phyloP scores from a whole-genome alignment of 495 filamentous ascomycete genomes.

The Bacidia gigantensis region DNA sequence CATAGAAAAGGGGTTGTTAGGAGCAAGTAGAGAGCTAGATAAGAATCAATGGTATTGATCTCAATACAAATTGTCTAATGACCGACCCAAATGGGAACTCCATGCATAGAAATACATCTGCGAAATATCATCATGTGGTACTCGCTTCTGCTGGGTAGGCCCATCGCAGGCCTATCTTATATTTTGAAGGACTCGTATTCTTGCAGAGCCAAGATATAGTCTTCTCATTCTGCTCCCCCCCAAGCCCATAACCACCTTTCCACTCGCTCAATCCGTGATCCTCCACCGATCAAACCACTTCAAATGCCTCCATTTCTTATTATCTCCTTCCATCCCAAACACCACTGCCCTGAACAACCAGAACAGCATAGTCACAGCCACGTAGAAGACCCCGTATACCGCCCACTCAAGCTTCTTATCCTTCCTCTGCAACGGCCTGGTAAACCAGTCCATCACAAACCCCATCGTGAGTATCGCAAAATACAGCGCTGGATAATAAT shows the following conservation, averaged over 20 bases:
- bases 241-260: too few relatives aligned
- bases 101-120: not conserved
- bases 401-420: conserved; percentile 42
- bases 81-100: not conserved
- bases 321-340: conserved; percentile 83
- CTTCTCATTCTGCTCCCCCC: too few relatives aligned
- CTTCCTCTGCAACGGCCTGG: conserved; percentile 44
- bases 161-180: too few relatives aligned
- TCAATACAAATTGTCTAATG: not conserved
- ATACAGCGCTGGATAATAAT: conserved; percentile 98
- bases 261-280: conserved; percentile 30
- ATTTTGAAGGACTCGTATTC: too few relatives aligned
- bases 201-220: too few relatives aligned
- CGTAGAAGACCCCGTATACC: conserved; percentile 59
- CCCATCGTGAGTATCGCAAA: conserved; percentile 85
- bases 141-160: too few relatives aligned
- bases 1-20: not conserved
- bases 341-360: conserved; percentile 85
- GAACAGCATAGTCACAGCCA: conserved; percentile 62
- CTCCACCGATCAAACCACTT: conserved; percentile 68
- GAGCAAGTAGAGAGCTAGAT: not conserved
- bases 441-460: conserved; percentile 76
- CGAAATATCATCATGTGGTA: not conserved
- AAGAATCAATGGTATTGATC: not conserved
- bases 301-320: conserved; percentile 75